Evolutionary conservation across 169 alveolate genomes (phyloP).

Genomic region (Eimeria sp.): DNA sequence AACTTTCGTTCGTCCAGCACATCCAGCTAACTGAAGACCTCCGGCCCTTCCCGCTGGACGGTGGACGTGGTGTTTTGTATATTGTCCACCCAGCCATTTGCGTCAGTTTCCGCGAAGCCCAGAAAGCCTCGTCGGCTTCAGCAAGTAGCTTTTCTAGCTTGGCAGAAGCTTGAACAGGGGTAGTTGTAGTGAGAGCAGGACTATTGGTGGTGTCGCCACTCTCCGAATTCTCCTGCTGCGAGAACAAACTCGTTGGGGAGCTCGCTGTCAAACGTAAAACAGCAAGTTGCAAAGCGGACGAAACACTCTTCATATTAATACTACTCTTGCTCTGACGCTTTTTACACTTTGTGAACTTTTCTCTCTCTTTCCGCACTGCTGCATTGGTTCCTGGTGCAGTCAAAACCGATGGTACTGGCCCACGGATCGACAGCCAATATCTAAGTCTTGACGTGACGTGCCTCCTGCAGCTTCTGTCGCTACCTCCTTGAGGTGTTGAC

Average conservation of each 20-base stretch:
- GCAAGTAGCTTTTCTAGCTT: constrained; percentile 10
- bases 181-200: neutral
- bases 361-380: neutral
- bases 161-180: constrained; percentile 16
- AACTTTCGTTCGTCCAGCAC: neutral
- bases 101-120: constrained; percentile 19
- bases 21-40: neutral
- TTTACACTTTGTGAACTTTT: neutral
- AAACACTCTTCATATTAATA: too few species aligned
- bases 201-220: neutral
- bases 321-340: too few species aligned
- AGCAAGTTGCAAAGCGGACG: too few species aligned
- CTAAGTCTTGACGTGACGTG: neutral
- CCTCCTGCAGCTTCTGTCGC: constrained; percentile 48
- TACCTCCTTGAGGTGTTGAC: constrained; percentile 53
- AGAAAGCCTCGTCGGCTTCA: constrained; percentile 48
- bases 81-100: constrained; percentile 46
- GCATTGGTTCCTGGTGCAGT: neutral
- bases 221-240: constrained; percentile 20
- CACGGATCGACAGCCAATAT: neutral
- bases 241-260: neutral
- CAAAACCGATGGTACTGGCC: neutral
- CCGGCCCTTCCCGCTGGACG: neutral
- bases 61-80: neutral
- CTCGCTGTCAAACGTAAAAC: neutral